Conservation (phyloP, 208 protist genomes). For the Blastocrithidia nonstop region DNA sequence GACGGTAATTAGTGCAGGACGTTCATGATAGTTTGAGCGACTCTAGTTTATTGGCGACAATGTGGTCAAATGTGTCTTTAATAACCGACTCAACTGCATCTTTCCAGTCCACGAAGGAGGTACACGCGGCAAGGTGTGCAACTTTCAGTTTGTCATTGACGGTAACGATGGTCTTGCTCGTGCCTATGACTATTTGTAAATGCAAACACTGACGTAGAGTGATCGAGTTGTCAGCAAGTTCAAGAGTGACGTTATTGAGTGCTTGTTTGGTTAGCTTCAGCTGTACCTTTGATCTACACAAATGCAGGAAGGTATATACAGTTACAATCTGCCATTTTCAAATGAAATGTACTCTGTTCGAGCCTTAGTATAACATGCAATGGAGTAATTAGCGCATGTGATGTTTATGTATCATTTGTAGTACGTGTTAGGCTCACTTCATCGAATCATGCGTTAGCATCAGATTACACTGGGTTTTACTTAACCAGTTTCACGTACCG, state of each 20-base stretch:
- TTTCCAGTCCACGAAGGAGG: constrained; percentile 60
- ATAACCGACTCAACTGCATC: constrained; percentile 41
- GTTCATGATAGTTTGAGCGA: constrained; percentile 79
- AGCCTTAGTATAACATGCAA: constrained; percentile 52
- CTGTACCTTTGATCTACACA: constrained; percentile 65
- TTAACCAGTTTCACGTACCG: constrained; percentile 15
- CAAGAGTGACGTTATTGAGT: constrained; percentile 83
- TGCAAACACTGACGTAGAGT: constrained; percentile 57
- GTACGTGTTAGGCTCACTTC: constrained; percentile 30
- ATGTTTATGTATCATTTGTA: constrained; percentile 75
- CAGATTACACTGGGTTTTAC: constrained; percentile 53
- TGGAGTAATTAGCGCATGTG: constrained; percentile 71
- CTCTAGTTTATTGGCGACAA: constrained; percentile 79
- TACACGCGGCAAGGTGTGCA: constrained; percentile 40
- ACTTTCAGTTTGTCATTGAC: constrained; percentile 77
- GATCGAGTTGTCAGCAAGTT: constrained; percentile 80
- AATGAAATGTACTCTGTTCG: constrained; percentile 41
- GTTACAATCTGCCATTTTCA: constrained; percentile 38
- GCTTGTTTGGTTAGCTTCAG: constrained; percentile 78
- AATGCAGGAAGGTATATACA: constrained; percentile 23
- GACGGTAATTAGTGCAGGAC: constrained; percentile 14
- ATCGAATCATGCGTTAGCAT: constrained; percentile 55
- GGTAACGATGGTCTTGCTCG: constrained; percentile 77
- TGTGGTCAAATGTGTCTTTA: constrained; percentile 78
- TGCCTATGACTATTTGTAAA: constrained; percentile 66